phyloP scores from a whole-genome alignment of 257 asterid genomes.

The Paulownia fortunei region DNA sequence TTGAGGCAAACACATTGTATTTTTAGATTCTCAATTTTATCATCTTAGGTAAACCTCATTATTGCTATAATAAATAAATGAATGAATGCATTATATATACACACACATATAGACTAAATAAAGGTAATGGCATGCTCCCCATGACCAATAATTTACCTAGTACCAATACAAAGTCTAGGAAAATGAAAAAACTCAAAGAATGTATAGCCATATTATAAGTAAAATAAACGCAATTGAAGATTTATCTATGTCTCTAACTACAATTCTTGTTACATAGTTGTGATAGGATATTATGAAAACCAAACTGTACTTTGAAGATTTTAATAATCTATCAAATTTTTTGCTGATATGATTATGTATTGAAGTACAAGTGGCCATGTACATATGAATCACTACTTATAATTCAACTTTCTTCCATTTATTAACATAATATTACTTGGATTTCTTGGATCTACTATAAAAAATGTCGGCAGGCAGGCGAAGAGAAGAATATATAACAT shows the following conservation, averaged over 20 bases:
- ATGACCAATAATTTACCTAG: background rate
- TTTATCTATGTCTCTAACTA: background rate
- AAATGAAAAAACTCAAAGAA: background rate
- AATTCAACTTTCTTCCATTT: background rate
- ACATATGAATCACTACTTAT: background rate
- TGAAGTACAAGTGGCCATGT: background rate
- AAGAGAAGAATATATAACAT: too few species aligned
- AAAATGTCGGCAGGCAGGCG: too few species aligned
- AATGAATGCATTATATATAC: too few species aligned
- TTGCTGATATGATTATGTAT: constrained; percentile 9
- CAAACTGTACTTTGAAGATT: background rate
- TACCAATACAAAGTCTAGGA: background rate
- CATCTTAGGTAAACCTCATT: background rate
- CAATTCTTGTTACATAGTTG: background rate
- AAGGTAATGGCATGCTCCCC: too few species aligned
- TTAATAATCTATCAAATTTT: background rate
- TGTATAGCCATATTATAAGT: background rate
- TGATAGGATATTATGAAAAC: background rate
- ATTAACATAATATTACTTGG: background rate
- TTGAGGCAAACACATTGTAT: background rate
- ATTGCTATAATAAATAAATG: too few species aligned
- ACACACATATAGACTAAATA: too few species aligned
- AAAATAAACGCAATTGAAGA: background rate
- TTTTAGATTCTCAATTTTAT: background rate
- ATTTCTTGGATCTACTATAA: background rate